These are phyloP conservation scores for Lycium barbarum DNA, from an alignment of 257 asterid genomes.

Conservation along the genomic window DNA sequence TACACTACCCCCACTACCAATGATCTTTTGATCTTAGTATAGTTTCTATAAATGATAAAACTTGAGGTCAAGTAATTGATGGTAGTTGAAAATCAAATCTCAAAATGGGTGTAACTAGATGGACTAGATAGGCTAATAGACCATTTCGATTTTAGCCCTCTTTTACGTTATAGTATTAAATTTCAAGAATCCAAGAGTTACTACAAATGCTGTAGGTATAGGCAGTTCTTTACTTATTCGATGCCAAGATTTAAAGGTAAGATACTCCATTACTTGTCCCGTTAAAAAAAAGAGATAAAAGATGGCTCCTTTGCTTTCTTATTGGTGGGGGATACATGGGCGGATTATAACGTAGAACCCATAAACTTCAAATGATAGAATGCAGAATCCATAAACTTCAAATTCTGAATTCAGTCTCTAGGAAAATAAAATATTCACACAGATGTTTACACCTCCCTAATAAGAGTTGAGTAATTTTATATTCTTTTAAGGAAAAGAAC, in stretches of 20 bases:
- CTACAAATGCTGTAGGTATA: background rate
- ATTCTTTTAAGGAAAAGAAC: no score
- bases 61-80: background rate
- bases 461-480: no score
- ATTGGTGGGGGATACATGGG: no score
- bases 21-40: background rate
- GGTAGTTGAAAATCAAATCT: background rate
- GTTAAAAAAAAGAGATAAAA: no score
- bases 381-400: background rate
- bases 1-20: background rate
- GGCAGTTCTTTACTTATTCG: background rate
- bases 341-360: no score
- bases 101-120: background rate
- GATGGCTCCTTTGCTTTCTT: no score
- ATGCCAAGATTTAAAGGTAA: no score
- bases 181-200: background rate
- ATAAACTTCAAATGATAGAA: background rate
- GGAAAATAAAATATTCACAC: no score
- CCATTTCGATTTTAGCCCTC: background rate
- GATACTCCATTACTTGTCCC: no score
- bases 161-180: background rate
- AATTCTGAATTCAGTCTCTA: background rate
- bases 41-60: background rate
- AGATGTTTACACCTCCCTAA: no score
- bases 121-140: background rate